These are phyloP conservation scores for Cystobasidium tubakii DNA, from an alignment of 768 basidiomycete species.

Conservation along the genomic window DNA sequence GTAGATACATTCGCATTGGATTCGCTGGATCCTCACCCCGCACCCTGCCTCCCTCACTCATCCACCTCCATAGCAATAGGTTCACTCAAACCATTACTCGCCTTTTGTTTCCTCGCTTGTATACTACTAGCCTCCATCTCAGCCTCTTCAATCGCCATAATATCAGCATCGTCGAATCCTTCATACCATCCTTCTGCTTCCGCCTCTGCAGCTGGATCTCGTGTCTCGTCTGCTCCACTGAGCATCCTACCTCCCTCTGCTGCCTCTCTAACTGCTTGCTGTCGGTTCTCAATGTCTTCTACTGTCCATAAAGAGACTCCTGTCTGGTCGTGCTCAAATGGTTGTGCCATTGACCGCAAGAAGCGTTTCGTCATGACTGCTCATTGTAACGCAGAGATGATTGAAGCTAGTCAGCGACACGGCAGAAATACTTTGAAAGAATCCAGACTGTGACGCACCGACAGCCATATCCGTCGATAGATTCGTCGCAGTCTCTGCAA, in stretches of 20 bases:
- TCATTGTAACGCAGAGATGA: not conserved
- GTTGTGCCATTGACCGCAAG: conserved; percentile 98
- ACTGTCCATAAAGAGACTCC: conserved; percentile 91
- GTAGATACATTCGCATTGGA: too few species aligned
- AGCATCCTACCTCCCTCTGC: conserved; percentile 24
- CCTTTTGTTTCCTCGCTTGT: not conserved
- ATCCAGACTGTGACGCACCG: conserved; percentile 7
- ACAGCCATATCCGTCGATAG: conserved; percentile 97
- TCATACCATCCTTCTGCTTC: conserved; percentile 35
- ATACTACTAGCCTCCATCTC: not conserved
- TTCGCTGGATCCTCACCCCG: too few species aligned
- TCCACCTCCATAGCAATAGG: conserved; percentile 26
- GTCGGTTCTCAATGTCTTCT: conserved; percentile 75
- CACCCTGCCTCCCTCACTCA: not conserved
- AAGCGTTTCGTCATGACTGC: conserved; percentile 82
- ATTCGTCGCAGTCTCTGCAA: conserved; percentile 95
- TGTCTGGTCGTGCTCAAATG: conserved; percentile 90
- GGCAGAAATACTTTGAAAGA: too few species aligned
- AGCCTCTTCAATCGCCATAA: conserved; percentile 31
- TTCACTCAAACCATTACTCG: not conserved
- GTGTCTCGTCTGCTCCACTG: conserved; percentile 21
- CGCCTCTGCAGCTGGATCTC: conserved; percentile 19
- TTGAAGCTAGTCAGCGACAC: not conserved
- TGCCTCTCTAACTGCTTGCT: conserved; percentile 22
- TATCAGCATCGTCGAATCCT: conserved; percentile 32